Conservation (phyloP, 2,329 filamentous ascomycete species). For the Arthrobotrys iridis region DNA sequence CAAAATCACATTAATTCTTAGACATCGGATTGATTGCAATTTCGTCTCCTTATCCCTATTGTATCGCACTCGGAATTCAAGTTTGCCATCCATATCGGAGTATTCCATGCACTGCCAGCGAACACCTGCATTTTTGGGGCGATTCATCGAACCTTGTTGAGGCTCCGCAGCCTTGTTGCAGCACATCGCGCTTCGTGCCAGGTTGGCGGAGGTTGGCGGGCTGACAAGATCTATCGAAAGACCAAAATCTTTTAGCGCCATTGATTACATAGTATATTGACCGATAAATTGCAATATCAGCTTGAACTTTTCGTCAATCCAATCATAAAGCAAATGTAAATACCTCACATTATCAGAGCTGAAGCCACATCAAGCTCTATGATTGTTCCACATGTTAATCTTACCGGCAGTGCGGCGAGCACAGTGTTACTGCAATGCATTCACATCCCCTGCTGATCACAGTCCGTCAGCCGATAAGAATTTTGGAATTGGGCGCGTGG, state of each 20-base stretch:
- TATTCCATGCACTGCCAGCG: constrained; percentile 46
- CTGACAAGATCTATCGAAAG: neutral
- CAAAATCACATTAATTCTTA: neutral
- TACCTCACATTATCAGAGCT: constrained; percentile 28
- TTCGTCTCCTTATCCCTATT: neutral
- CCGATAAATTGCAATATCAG: neutral
- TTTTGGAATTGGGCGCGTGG: constrained; percentile 28
- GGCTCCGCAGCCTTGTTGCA: constrained; percentile 39
- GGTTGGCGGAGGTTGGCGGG: neutral
- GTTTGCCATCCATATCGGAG: constrained; percentile 21
- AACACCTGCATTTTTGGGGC: constrained; percentile 33
- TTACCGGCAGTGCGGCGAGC: constrained; percentile 22
- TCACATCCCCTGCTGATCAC: neutral
- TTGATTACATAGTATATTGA: too few relatives aligned
- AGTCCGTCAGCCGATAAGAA: constrained; percentile 40
- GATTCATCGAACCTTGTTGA: constrained; percentile 32
- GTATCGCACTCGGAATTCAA: constrained; percentile 16
- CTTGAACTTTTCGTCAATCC: neutral
- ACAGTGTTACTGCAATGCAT: neutral
- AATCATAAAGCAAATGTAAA: constrained; percentile 17
- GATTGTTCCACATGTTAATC: constrained; percentile 42
- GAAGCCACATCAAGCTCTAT: neutral
- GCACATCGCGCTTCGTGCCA: constrained; percentile 24
- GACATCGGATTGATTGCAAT: constrained; percentile 14
- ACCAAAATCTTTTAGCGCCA: neutral